Conservation (phyloP, 2,329 filamentous ascomycete genomes). For the Pseudocercospora vitis region DNA sequence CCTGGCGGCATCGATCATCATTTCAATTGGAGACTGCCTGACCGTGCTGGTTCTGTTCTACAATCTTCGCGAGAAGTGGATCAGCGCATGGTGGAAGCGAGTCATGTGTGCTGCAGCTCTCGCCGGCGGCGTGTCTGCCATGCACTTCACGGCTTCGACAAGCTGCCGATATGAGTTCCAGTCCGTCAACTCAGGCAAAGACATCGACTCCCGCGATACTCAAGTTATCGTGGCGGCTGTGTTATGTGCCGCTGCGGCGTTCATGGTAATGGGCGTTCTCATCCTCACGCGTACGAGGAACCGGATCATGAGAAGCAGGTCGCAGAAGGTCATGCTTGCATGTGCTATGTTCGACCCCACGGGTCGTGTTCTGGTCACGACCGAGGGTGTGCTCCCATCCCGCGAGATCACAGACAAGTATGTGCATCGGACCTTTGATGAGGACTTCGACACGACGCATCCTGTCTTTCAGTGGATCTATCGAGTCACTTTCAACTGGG, state of each 20-base stretch:
- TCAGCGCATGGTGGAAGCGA: conserved; percentile 75
- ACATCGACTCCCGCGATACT: conserved; percentile 55
- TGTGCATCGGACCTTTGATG: conserved; percentile 63
- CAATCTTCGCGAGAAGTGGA: conserved; percentile 72
- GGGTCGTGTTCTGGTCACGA: conserved; percentile 67
- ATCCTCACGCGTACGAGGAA: conserved; percentile 42
- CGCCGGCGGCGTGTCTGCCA: conserved; percentile 75
- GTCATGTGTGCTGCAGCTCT: conserved; percentile 65
- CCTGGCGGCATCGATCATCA: conserved; percentile 67
- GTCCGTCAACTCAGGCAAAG: conserved; percentile 43
- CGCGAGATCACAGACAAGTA: conserved; percentile 79
- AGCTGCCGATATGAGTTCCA: conserved; percentile 68
- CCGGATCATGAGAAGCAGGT: conserved; percentile 43
- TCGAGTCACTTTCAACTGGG: conserved; percentile 76
- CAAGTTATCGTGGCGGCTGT: conserved; percentile 73
- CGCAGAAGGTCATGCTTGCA: conserved; percentile 56
- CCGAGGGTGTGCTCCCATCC: conserved; percentile 67
- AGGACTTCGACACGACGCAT: conserved; percentile 74
- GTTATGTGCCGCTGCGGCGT: conserved; percentile 49
- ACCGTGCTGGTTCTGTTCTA: conserved; percentile 75
- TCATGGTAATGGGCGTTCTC: conserved; percentile 39
- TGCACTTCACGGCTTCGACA: conserved; percentile 80
- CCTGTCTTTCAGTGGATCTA: conserved; percentile 87
- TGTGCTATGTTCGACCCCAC: conserved; percentile 66
- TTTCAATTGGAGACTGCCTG: conserved; percentile 71